phyloP scores from a whole-genome alignment of 108 stramenopile species.

The Craspedostauros australis region DNA sequence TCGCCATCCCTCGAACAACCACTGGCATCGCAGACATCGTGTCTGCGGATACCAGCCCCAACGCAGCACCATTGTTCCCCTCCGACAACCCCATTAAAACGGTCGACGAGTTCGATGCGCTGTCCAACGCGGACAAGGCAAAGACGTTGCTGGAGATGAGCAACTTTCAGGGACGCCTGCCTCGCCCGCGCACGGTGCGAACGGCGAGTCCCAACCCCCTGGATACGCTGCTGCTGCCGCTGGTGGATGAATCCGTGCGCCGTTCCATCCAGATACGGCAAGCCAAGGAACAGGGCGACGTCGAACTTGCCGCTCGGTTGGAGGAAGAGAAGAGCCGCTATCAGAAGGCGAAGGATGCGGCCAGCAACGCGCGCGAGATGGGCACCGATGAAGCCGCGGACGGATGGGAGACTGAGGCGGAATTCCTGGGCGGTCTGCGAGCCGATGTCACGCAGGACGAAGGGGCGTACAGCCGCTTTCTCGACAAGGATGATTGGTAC shows the following conservation, averaged over 20 bases:
- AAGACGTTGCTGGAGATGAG: constrained; percentile 58
- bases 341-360: constrained; percentile 61
- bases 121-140: constrained; percentile 59
- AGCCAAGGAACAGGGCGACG: constrained; percentile 55
- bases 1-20: constrained; percentile 60
- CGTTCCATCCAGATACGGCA: constrained; percentile 66
- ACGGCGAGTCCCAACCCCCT: constrained; percentile 25
- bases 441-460: constrained; percentile 87
- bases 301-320: constrained; percentile 42
- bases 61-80: constrained; percentile 39
- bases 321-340: constrained; percentile 47
- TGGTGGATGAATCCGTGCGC: constrained; percentile 80
- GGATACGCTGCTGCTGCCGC: constrained; percentile 70
- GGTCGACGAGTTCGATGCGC: constrained; percentile 56
- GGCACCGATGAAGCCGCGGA: constrained; percentile 52
- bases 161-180: constrained; percentile 58
- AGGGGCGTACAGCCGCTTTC: constrained; percentile 61
- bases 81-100: constrained; percentile 68
- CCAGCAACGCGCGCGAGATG: constrained; percentile 35
- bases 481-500: constrained; percentile 92
- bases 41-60: background rate
- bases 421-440: constrained; percentile 53
- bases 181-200: constrained; percentile 58
- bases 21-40: constrained; percentile 35
- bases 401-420: constrained; percentile 63